phyloP scores from a whole-genome alignment of 176 grass and related monocot species.

The Microstegium vimineum region DNA sequence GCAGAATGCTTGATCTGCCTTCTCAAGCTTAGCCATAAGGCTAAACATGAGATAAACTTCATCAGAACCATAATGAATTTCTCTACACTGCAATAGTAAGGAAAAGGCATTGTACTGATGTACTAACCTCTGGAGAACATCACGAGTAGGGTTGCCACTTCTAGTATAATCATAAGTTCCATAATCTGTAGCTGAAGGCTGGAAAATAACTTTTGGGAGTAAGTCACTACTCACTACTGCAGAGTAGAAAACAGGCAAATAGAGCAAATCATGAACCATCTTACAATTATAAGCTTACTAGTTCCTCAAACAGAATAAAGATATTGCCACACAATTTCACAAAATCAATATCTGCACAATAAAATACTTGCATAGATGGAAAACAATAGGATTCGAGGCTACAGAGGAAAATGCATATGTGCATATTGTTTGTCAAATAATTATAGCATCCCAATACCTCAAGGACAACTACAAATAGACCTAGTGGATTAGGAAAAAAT shows the following conservation, averaged over 20 bases:
- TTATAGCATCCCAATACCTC: not conserved
- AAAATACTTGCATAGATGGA: not conserved
- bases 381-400: not conserved
- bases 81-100: not conserved
- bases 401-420: not conserved
- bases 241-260: not conserved
- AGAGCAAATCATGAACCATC: not conserved
- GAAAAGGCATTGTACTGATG: conserved; percentile 13
- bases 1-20: conserved; percentile 96
- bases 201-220: conserved; percentile 26
- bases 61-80: conserved; percentile 22
- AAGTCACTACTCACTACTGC: not conserved
- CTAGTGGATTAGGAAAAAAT: not conserved
- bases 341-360: not conserved
- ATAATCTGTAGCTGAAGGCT: conserved; percentile 88
- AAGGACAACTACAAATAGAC: no score
- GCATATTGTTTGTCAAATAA: not conserved
- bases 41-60: conserved; percentile 39
- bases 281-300: not conserved
- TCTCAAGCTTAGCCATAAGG: conserved; percentile 94
- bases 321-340: not conserved
- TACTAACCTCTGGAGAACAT: conserved; percentile 86
- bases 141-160: conserved; percentile 94
- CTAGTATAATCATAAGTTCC: conserved; percentile 96
- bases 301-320: conserved; percentile 12